Base-by-base conservation (phyloP, 2,329 filamentous ascomycete species). In the Penicillium janthinellum region DNA sequence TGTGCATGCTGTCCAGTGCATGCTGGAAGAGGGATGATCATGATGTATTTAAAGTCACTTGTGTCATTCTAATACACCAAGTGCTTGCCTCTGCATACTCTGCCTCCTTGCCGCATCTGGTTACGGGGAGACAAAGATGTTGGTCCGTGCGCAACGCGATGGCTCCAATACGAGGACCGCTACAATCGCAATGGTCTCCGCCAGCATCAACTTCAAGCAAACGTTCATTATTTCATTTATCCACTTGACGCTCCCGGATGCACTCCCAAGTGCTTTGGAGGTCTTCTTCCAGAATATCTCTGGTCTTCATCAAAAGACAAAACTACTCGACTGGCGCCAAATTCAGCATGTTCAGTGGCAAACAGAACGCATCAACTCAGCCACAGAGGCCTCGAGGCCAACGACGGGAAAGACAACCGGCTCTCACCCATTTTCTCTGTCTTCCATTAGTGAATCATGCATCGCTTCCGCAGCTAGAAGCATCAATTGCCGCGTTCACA, bases 391-490 rank as follows among this genome's bases (percentile, higher is more conserved):
- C 50, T 15, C 56, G 63, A 52, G 63, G 63, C 38, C 60, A 41
- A 15, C 59, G 38, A 14, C 63, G 50, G 51, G 62, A 67, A 49
- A 73, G 73, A 57, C 65, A 62, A n/a, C 72, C 75, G 15, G 71
- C 67, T n/a, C 65, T 76, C 14, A 81, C 79, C 0, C 79, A 81
- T 66, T 81, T 81, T 59, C 73, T 81, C 10, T 80, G 78, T 59
- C 67, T 81, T 6, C 79, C 92, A 1, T 84, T 97, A 6, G 81
- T 89, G 51, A 90, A 85, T 2, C 57, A 79, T 0, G 54, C 75
- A 7, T 90, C 88, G 1, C 81, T 85, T 14, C 81, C 84, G 0
- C 88, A 92, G 70, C 82, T 96, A 1, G 80, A 86, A n/a, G 73
- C 76, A 2, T 87, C 84, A 20, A 75, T 96, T 4, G 76, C 81